These are phyloP conservation scores for Dactylellina sp. DNA, from an alignment of 2,329 filamentous ascomycete species.

Conservation along the genomic window DNA sequence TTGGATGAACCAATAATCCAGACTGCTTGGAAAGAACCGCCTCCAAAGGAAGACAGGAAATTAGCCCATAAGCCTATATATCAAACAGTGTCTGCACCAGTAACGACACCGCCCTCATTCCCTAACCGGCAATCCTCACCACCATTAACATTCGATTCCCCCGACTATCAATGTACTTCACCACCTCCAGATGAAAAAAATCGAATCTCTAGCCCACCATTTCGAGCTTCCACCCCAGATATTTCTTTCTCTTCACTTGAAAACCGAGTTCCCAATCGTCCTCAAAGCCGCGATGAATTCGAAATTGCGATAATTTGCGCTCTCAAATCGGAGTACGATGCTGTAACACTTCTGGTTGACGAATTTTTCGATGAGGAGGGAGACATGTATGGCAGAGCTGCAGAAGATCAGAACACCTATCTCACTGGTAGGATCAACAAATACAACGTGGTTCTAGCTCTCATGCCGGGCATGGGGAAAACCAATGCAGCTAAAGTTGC, in stretches of 20 bases:
- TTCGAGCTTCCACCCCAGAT: neutral
- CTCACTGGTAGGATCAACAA: conserved; percentile 61
- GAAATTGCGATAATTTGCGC: conserved; percentile 64
- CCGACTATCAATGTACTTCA: neutral
- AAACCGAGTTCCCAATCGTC: neutral
- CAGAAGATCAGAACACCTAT: conserved; percentile 61
- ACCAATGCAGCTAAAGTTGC: conserved; percentile 60
- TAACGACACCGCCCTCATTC: no score
- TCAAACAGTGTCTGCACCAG: neutral
- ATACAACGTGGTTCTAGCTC: conserved; percentile 63
- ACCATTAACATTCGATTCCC: neutral
- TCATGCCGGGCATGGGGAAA: conserved; percentile 61
- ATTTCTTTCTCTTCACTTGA: neutral
- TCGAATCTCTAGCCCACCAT: conserved; percentile 1
- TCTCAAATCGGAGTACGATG: conserved; percentile 62
- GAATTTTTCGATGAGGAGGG: conserved; percentile 59
- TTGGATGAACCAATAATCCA: conserved; percentile 27
- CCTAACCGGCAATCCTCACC: neutral
- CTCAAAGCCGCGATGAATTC: conserved; percentile 60
- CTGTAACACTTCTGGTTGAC: conserved; percentile 61
- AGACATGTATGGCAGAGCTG: conserved; percentile 22
- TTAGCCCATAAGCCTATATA: neutral
- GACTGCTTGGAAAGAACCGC: neutral
- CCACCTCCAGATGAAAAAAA: neutral
- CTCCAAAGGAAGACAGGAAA: neutral